phyloP scores from a whole-genome alignment of 163 green algal species.

The Scenedesmus sp. region DNA sequence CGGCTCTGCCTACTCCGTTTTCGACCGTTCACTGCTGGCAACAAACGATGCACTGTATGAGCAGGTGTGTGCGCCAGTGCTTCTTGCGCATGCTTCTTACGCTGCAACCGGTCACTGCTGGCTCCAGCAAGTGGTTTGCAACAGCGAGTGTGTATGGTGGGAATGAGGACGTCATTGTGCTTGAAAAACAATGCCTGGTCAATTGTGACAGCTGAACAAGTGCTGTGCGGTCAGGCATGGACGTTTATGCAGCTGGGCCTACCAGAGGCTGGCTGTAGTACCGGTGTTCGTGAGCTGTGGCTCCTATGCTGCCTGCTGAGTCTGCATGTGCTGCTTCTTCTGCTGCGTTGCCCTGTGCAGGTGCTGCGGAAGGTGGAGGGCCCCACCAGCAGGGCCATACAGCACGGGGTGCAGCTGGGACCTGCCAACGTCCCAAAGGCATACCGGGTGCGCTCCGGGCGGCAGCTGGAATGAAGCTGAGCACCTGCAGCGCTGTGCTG shows the following conservation, averaged over 20 bases:
- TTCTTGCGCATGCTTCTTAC: not conserved
- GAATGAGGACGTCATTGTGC: too few relatives aligned
- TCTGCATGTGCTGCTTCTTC: not conserved
- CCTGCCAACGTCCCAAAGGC: constrained; percentile 69
- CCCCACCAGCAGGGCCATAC: constrained; percentile 57
- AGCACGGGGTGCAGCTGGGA: constrained; percentile 65
- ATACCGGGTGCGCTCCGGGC: constrained; percentile 58
- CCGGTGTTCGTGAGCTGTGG: not conserved
- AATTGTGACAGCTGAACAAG: not conserved
- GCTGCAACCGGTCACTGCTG: too few relatives aligned
- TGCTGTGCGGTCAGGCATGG: not conserved
- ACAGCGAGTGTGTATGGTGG: too few relatives aligned
- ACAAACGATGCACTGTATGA: constrained; percentile 80
- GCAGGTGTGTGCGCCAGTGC: constrained; percentile 49
- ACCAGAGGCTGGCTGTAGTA: too few relatives aligned
- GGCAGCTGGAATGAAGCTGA: constrained; percentile 58
- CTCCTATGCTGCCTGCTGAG: not conserved
- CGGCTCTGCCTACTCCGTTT: constrained; percentile 82
- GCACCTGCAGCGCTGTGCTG: not conserved
- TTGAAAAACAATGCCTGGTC: too few relatives aligned
- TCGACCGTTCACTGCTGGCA: constrained; percentile 87
- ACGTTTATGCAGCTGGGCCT: not conserved
- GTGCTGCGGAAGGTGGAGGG: constrained; percentile 74
- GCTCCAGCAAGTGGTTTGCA: too few relatives aligned
- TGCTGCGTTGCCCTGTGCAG: not conserved